phyloP scores from a whole-genome alignment of 768 basidiomycete genomes.

The Tricholoma bakamatsutake region DNA sequence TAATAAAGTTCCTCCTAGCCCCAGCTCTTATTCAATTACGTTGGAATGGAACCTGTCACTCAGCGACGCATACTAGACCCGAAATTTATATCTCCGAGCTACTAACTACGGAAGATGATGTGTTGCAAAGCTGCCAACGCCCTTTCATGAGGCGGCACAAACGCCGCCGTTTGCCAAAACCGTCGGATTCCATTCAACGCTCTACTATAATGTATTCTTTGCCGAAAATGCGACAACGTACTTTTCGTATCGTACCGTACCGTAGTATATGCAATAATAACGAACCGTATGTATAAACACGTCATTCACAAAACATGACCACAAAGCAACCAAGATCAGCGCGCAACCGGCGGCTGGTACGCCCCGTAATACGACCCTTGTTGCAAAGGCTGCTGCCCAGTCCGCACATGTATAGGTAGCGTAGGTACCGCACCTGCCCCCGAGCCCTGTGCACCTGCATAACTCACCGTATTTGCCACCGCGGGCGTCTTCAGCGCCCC shows the following conservation, averaged over 20 bases:
- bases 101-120: neutral
- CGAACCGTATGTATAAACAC: neutral
- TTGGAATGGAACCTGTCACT: neutral
- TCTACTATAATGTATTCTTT: neutral
- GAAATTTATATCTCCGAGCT: too few species aligned
- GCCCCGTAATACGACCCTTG: conserved; percentile 22
- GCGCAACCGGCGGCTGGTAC: conserved; percentile 15
- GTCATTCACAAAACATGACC: neutral
- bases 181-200: neutral
- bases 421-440: conserved; percentile 18
- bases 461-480: conserved; percentile 23
- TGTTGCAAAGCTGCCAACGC: neutral
- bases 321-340: neutral
- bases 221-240: neutral
- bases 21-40: too few species aligned
- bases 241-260: neutral
- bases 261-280: neutral
- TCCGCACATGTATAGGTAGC: conserved; percentile 28
- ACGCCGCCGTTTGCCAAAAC: neutral
- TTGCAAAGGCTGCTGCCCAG: conserved; percentile 16
- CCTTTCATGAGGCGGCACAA: neutral
- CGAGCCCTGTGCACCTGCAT: conserved; percentile 5
- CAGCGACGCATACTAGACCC: too few species aligned
- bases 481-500: conserved; percentile 16
- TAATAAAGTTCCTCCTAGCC: too few species aligned